Percentiles rank a stretch among this genome's conserved stretches.
phyloP scores from a whole-genome alignment of 257 asterid species.

The Salvia rosmarinus region DNA sequence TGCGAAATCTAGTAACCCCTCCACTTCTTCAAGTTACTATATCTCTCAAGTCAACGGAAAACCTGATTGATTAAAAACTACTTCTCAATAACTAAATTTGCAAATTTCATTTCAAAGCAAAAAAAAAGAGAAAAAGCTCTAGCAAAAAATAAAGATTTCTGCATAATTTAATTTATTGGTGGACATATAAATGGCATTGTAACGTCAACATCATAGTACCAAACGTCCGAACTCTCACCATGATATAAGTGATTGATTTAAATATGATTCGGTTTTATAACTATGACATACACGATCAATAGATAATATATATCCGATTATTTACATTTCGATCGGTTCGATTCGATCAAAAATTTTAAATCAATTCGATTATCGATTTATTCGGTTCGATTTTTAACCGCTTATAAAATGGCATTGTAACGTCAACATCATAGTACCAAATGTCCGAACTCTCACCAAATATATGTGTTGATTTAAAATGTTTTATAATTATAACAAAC shows the following conservation, averaged over 20 bases:
- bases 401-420: too few relatives aligned
- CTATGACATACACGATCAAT: too few relatives aligned
- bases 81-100: too few relatives aligned
- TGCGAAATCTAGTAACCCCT: neutral
- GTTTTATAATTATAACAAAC: neutral
- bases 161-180: too few relatives aligned
- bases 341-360: too few relatives aligned
- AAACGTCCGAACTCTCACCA: slow-evolving; percentile 31
- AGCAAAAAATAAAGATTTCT: neutral
- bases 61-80: neutral
- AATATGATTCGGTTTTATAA: too few relatives aligned
- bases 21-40: neutral
- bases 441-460: slow-evolving; percentile 29
- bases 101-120: neutral
- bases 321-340: too few relatives aligned
- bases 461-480: neutral
- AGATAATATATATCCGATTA: too few relatives aligned
- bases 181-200: too few relatives aligned
- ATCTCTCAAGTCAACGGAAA: neutral
- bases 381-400: too few relatives aligned
- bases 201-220: slow-evolving; percentile 32
- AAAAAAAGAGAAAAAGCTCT: neutral
- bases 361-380: too few relatives aligned
- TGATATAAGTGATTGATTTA: too few relatives aligned
- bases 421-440: slow-evolving; percentile 34